Percentiles rank a stretch among this genome's conserved stretches.
Evolutionary conservation across 371 early-diverging fungal species (phyloP).

Genomic region (Actinomortierella wolfii): DNA sequence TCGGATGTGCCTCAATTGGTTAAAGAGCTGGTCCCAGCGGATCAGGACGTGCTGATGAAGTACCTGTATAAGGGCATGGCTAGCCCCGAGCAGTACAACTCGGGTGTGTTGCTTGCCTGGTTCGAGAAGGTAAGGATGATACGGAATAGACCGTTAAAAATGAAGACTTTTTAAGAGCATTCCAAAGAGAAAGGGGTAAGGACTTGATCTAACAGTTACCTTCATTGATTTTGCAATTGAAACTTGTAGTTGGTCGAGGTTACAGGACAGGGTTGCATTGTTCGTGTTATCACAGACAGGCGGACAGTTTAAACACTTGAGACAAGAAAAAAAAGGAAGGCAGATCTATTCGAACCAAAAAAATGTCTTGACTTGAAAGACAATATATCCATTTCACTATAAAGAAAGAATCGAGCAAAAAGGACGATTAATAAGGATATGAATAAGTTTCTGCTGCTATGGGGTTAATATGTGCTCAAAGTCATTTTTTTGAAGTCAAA

Average conservation of each 20-base stretch:
- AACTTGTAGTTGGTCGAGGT: conserved; percentile 71
- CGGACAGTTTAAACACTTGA: conserved; percentile 60
- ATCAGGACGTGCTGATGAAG: conserved; percentile 85
- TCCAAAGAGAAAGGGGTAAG: background rate
- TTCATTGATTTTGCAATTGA: background rate
- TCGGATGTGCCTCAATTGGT: conserved; percentile 71
- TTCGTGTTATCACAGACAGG: conserved; percentile 89
- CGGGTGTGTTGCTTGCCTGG: conserved; percentile 84
- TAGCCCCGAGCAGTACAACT: conserved; percentile 82
- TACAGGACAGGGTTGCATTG: conserved; percentile 86
- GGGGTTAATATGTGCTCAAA: no score
- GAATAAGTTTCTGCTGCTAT: no score
- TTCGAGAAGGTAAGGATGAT: conserved; percentile 82
- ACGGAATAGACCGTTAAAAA: background rate
- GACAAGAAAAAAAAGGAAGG: background rate
- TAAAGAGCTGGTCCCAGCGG: conserved; percentile 59
- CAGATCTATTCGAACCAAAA: no score
- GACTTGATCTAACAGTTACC: background rate
- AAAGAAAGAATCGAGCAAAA: no score
- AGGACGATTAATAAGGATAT: no score
- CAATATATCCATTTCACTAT: no score
- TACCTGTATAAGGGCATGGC: conserved; percentile 92
- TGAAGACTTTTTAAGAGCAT: background rate
- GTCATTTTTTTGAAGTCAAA: no score
- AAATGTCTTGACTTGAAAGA: no score